Evolutionary conservation across 768 basidiomycete species (phyloP), one percentile per base, ranked within the genome.

Genomic region (Tubosaeta sp.): DNA sequence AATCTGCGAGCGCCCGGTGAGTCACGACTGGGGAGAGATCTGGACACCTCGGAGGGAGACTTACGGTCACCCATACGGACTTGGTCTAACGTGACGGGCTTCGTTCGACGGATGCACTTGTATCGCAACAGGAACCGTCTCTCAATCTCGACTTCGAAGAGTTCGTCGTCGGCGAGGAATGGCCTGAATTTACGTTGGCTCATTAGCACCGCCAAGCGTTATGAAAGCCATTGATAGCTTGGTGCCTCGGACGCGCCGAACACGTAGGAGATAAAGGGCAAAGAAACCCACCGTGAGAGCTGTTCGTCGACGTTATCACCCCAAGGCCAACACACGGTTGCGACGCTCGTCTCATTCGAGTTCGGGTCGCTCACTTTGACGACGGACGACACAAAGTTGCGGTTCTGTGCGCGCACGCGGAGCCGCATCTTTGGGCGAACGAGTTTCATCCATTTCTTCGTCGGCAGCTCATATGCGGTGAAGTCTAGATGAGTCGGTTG

Each of bases 81-180:
- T 59, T 64, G 62, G 30, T 62, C 62, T 19, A 64, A 41, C 14
- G 53, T 47, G 35, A 43, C 44, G 16, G 42, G 55, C 10, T 51
- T 51, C 42, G 62, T 65, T 39, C 64, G 62, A 48, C 63, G 60
- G 34, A 64, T 60, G 22, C 62, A 65, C 49, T 45, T 58, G 55
- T 63, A 64, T 30, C 54, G 7, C 0, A 63, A 31, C 18, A 63
- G n/a, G 22, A 54, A 64, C 32, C 56, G 53, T 29, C 54, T 46
- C 51, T 64, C 55, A 12, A 64, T 21, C 25, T 60, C 39, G 36
- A 64, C 50, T 9, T 65, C 58, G 44, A 64, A 60, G 3, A 36
- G 19, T 1, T 59, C 53, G 3, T 57, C 55, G 21, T 63, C 55
- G 12, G 52, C 34, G 31, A 64, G 16, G 3, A 31, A 49, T 9